Percentiles rank a stretch among this genome's conserved stretches.
These are phyloP conservation scores for Vitis amurensis DNA, from an alignment of 164 flowering plant species.

Conservation along the genomic window DNA sequence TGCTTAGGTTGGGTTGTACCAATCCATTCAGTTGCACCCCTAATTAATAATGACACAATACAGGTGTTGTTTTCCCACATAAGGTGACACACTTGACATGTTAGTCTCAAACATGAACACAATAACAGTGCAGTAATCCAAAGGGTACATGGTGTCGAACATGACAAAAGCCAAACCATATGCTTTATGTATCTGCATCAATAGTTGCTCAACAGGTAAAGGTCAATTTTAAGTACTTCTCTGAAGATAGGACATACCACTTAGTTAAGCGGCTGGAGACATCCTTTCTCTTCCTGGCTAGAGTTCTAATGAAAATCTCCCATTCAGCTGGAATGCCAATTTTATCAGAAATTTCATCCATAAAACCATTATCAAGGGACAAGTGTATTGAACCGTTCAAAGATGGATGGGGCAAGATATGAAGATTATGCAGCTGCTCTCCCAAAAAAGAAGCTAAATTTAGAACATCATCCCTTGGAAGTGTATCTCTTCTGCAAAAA, in stretches of 20 bases:
- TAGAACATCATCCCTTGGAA: constrained; percentile 54
- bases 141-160: too few relatives aligned
- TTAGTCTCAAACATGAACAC: too few relatives aligned
- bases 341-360: constrained; percentile 18
- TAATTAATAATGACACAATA: too few relatives aligned
- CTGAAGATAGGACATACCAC: constrained; percentile 49
- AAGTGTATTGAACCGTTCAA: constrained; percentile 13
- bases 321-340: constrained; percentile 51
- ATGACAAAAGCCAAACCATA: too few relatives aligned
- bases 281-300: constrained; percentile 51
- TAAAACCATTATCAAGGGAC: constrained; percentile 16
- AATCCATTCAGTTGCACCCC: too few relatives aligned
- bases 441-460: constrained; percentile 85
- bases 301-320: constrained; percentile 49
- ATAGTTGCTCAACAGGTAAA: neutral
- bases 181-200: neutral
- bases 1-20: too few relatives aligned
- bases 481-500: constrained; percentile 65
- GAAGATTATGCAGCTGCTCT: constrained; percentile 76
- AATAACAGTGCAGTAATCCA: too few relatives aligned
- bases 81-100: too few relatives aligned
- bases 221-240: neutral
- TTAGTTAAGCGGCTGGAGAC: constrained; percentile 50
- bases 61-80: too few relatives aligned
- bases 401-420: constrained; percentile 67